Percentiles rank a stretch among this genome's conserved stretches.
These are phyloP conservation scores for Cyberlindnera bimundalis DNA, from an alignment of 805 yeast genomes.

Conservation along the genomic window DNA sequence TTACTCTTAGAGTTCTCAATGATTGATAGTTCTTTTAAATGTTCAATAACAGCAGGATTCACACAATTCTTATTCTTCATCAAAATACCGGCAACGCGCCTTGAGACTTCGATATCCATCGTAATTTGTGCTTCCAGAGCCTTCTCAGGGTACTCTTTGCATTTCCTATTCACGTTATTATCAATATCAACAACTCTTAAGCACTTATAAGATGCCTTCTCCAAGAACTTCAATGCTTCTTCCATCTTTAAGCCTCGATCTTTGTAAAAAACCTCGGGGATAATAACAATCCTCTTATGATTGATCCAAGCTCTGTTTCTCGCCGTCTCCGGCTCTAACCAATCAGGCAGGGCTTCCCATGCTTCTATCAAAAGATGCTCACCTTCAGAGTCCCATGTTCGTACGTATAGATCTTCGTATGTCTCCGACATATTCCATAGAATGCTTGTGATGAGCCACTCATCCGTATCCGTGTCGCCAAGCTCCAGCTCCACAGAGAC, in stretches of 20 bases:
- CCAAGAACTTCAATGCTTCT: conserved; percentile 41
- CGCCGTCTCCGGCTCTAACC: conserved; percentile 45
- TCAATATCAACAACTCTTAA: conserved; percentile 26
- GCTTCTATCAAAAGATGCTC: conserved; percentile 53
- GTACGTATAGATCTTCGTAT: conserved; percentile 39
- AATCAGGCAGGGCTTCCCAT: conserved; percentile 42
- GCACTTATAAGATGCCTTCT: conserved; percentile 35
- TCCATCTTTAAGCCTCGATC: conserved; percentile 33
- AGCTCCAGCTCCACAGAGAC: conserved; percentile 38
- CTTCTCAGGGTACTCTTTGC: conserved; percentile 29
- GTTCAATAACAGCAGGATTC: conserved; percentile 9
- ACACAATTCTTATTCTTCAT: conserved; percentile 12
- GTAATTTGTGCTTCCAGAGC: conserved; percentile 27
- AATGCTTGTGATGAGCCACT: conserved; percentile 40
- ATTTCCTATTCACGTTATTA: conserved; percentile 16
- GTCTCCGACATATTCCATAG: conserved; percentile 36
- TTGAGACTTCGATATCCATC: conserved; percentile 16
- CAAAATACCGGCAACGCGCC: conserved; percentile 19
- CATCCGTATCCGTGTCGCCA: conserved; percentile 44
- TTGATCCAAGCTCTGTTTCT: conserved; percentile 53
- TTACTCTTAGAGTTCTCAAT: background rate
- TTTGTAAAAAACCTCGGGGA: conserved; percentile 37
- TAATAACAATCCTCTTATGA: conserved; percentile 35
- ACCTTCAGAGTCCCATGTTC: conserved; percentile 49
- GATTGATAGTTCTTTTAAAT: conserved; percentile 11